Evolutionary conservation across 2,329 filamentous ascomycete genomes (phyloP), one percentile per base, ranked within the genome.

Genomic region (Aspergillus niger): DNA sequence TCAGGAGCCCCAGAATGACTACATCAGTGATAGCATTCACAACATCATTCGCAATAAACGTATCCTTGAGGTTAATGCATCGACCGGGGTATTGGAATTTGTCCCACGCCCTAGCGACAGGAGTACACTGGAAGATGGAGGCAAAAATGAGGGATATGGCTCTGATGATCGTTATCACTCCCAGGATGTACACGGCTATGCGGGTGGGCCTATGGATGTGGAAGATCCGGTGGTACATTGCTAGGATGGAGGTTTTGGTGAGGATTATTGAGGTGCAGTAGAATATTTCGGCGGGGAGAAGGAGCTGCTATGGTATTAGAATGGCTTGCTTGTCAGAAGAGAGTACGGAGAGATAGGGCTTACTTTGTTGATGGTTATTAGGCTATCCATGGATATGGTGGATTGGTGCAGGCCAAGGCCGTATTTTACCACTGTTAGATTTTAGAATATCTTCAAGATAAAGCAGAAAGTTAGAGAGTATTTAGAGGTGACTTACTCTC

Each of bases 211-310:
- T 72, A 4, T 79, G 71, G 20, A 73, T 79, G 68, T 36, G 30
- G 11, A 85, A 85, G 63, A 85, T 82, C 66, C 81, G 81, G 65
- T 77, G 78, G 72, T 84, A 84, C 80, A 85, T 82, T 44, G 83
- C 69, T 48, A 85, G 66, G 22, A 85, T 72, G 54, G 78, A 79
- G 13, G 83, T 57, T 64, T 84, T 85, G n/a, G 81, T 81, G 72
- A 81, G 77, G 41, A 77, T 79, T 3, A 83, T 70, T 30, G 80
- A 82, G 66, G 76, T 82, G 26, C 75, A 78, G 64, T 69, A 68
- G 7, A 64, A 15, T 28, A 53, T 62, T 44, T 69, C 81, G 22
- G 78, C 80, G 10, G 80, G 77, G 11, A 83, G 68, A 5, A 84
- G 74, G 67, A 79, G 77, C 69, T 84, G 22, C 8, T 13, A 32